Evolutionary conservation across 495 filamentous ascomycete species (phyloP), one percentile per base, ranked within the genome.

Genomic region (Chaetomium cochliodes): DNA sequence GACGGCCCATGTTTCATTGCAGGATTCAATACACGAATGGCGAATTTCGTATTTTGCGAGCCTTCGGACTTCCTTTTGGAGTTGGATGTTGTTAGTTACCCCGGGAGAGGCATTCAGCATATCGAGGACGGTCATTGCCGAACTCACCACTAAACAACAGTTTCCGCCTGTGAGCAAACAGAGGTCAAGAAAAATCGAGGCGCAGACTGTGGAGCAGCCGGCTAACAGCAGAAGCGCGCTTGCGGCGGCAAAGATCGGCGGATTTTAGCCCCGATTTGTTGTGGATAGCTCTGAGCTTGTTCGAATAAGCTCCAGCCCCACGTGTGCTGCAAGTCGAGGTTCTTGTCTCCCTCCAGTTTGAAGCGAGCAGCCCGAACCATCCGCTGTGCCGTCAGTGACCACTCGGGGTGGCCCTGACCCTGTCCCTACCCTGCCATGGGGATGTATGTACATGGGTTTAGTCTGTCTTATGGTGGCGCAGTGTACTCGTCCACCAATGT

Each of bases 221-320:
- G 12, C 20, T 51, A 9, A 13, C n/a, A 13, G 6, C 11, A 26
- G 9, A 52, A 15, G 50, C 25, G 16, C 50, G 9, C 15, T 25
- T 28, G 50, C 26, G 50, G 50, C 50, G 50, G 50, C 2, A 16
- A 20, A 52, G 50, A 52, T 52, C 50, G 50, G 50, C 50, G 26
- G 4, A 25, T 28, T 37, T 25, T 52, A 52, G 50, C 50, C 25
- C 25, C 6, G 22, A 37, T 25, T 52, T 28, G 50, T 18, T 52
- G 23, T 52, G 5, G 23, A 20, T 37, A 37, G 46, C n/a, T 20
- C 2, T 20, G 18, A 11, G 18, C 18, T 50, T 20, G 18, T 50
- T 50, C 46, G 46, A 50, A 11, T 2, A 50, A 50, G 46, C 46
- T 20, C 11, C 46, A 11, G 46, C n/a, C 33, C 33, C 33, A 37